Evolutionary conservation across 1,139 yeast genomes (phyloP), one percentile per base, ranked within the genome.

Genomic region (Hansenula sp.): DNA sequence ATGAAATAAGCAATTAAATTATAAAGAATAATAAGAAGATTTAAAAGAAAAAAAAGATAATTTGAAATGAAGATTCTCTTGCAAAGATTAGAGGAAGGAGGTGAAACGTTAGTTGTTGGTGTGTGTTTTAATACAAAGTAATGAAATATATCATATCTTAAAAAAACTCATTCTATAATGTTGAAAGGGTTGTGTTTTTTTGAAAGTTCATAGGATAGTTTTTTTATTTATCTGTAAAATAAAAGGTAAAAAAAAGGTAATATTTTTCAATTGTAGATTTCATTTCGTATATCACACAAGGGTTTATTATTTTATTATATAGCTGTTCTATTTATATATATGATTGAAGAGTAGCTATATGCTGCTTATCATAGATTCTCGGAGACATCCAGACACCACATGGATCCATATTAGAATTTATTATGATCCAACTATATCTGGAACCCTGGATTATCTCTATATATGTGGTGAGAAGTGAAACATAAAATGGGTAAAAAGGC

Each of bases 141-240:
- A 36, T 36, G 40, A 36, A 36, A 29, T 36, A 29, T 29, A 36
- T 18, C 21, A 25, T 10, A 34, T 24, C 19, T 27, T 36, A 18
- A 27, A 36, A 36, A 28, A 18, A 36, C 9, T 28, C 39, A 28
- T 36, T 30, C 34, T 37, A 30, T 19, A 19, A 21, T 31, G 28
- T 30, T 24, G 16, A 30, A 37, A 30, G 18, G 40, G 19, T 31
- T 37, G 29, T 33, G 38, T 19, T 19, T 36, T 18, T 37, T 41
- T 19, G 18, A 15, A 35, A 24, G 31, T 37, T 29, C 35, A 27
- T 29, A 30, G 40, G 40, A 37, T 37, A 37, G 29, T 37, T 37
- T 37, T 37, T 37, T 37, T 41, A 39, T 37, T 38, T 37, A 38
- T 41, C 38, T 41, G 44, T 37, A 36, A 41, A 38, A 38, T 32